Conservation (phyloP, 192 early-diverging fungal genomes). For the Obelidium mucronatum region DNA sequence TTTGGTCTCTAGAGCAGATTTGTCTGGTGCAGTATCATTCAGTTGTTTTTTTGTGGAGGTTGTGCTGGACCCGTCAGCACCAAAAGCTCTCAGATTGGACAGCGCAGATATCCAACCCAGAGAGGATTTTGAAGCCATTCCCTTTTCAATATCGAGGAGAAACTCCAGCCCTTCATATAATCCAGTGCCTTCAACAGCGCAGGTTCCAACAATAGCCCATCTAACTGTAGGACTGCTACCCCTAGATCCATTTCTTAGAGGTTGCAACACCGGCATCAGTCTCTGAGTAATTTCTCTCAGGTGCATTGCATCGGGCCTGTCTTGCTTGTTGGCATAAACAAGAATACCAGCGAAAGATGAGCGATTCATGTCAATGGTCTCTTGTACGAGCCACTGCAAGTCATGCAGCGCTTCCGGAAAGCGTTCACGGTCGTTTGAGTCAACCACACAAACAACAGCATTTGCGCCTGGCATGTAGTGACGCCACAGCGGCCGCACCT, state of each 20-base stretch:
- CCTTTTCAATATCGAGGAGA: too few species aligned
- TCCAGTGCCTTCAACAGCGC: conserved; percentile 93
- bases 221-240: too few species aligned
- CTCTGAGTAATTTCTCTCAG: conserved; percentile 91
- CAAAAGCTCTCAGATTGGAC: too few species aligned
- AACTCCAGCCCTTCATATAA: conserved; percentile 97
- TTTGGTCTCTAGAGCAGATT: too few species aligned
- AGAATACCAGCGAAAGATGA: conserved; percentile 83
- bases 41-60: too few species aligned
- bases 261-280: conserved; percentile 82
- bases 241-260: too few species aligned
- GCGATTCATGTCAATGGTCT: conserved; percentile 91
- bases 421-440: conserved; percentile 96
- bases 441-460: conserved; percentile 95
- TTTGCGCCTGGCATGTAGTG: conserved; percentile 93
- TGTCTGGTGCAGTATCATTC: too few species aligned
- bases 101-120: too few species aligned
- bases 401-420: conserved; percentile 91
- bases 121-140: too few species aligned
- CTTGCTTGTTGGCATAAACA: conserved; percentile 99
- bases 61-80: too few species aligned
- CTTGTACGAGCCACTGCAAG: conserved; percentile 86
- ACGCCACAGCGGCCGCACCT: conserved; percentile 96
- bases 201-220: conserved; percentile 94
- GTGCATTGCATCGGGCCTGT: conserved; percentile 95